Evolutionary conservation across 2,329 filamentous ascomycete species (phyloP).

Genomic region (Phoma sp.): DNA sequence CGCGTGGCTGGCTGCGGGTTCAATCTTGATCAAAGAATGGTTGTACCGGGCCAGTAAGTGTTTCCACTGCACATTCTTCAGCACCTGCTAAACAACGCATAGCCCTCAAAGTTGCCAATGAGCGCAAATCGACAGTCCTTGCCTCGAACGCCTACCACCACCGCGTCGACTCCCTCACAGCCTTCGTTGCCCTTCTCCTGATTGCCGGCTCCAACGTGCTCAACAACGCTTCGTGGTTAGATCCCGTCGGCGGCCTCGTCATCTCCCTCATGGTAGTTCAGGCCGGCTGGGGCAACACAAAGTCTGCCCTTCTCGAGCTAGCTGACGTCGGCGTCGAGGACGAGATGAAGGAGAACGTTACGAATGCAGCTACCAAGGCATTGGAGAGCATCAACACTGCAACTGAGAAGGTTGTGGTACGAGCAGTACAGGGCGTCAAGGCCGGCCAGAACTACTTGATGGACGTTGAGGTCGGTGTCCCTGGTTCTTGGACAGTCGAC

Average conservation of each 20-base stretch:
- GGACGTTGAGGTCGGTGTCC: constrained; percentile 85
- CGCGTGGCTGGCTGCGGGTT: constrained; percentile 90
- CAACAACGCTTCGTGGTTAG: constrained; percentile 86
- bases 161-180: constrained; percentile 93
- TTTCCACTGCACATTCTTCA: background rate
- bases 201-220: constrained; percentile 91
- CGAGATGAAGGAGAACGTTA: constrained; percentile 78
- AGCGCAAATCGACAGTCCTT: constrained; percentile 93
- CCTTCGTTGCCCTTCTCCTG: constrained; percentile 87
- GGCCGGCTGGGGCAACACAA: constrained; percentile 86
- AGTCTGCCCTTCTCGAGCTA: constrained; percentile 81
- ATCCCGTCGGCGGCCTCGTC: constrained; percentile 89
- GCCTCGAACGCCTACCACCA: constrained; percentile 97
- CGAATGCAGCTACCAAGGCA: constrained; percentile 63
- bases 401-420: constrained; percentile 71
- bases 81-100: constrained; percentile 34
- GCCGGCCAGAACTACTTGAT: constrained; percentile 96
- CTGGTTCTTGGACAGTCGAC: constrained; percentile 76
- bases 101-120: constrained; percentile 95
- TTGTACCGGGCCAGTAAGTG: constrained; percentile 86
- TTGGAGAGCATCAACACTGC: constrained; percentile 49
- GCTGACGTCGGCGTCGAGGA: constrained; percentile 89
- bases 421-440: constrained; percentile 87
- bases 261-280: constrained; percentile 94
- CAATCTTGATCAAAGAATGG: constrained; percentile 94